phyloP scores from a whole-genome alignment of 108 stramenopile species.

The Heterococcus sp. region DNA sequence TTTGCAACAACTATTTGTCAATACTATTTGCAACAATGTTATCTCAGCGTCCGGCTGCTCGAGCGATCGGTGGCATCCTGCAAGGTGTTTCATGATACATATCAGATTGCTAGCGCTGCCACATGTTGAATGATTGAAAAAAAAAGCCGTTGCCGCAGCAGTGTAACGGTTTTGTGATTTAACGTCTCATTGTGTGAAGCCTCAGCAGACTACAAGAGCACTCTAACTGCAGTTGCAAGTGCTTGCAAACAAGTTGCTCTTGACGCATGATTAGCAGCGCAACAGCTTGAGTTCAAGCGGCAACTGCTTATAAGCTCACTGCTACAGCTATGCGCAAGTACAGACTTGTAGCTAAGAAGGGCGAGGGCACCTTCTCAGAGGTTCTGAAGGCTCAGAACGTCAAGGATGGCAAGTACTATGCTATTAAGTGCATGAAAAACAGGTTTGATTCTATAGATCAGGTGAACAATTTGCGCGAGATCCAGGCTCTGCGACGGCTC shows the following conservation, averaged over 20 bases:
- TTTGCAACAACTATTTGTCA: no score
- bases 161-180: no score
- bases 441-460: conserved; percentile 72
- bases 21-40: no score
- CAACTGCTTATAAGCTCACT: neutral
- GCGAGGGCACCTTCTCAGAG: conserved; percentile 82
- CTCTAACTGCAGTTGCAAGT: neutral
- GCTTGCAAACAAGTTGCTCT: neutral
- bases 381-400: conserved; percentile 77
- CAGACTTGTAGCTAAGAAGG: conserved; percentile 72
- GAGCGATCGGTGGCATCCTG: no score
- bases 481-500: conserved; percentile 74
- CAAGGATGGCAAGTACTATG: conserved; percentile 70
- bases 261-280: neutral
- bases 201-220: no score
- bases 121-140: no score
- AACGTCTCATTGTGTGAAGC: neutral
- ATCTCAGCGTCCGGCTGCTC: no score
- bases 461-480: conserved; percentile 78
- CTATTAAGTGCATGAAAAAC: conserved; percentile 86
- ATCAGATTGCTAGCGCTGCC: no score
- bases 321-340: conserved; percentile 70
- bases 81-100: no score
- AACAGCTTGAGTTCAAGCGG: no score
- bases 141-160: no score